Evolutionary conservation across 257 asterid species (phyloP), one percentile per base, ranked within the genome.

Genomic region (Prunella vulgaris): DNA sequence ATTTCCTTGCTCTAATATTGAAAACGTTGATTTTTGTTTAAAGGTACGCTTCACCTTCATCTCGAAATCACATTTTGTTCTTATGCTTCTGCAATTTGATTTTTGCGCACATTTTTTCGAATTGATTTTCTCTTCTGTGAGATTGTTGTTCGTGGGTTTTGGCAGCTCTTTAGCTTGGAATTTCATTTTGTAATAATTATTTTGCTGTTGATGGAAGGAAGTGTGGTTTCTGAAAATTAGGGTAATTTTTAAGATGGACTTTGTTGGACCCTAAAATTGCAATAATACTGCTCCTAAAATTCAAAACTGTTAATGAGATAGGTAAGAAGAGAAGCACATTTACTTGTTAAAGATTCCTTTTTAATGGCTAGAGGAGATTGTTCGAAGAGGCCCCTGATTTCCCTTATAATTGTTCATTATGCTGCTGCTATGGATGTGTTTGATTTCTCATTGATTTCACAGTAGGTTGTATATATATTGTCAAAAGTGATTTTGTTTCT

Each of bases 41-140:
- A 30, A 61, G 84, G 84, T 79, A 33, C 60, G 44, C 17, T 60
- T 27, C 57, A 2, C 40, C 57, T 1, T 28, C 9, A 53, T 38
- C 66, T 51, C 12, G 4, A 28, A 4, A 10, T 35, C 9, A 28
- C 28, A 17, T 57, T 14, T 48, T 15, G n/a, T 32, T 5, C 53
- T 37, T 1, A 4, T 56, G 27, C 51, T n/a, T 13, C n/a, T 63
- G 17, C 18, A 32, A 17, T 56, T 33, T 59, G 42, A 60, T 48
- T 64, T 63, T 51, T 30, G 38, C 68, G 15, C 5, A 17, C 20
- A 15, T 10, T 22, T 32, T 24, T 6, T 30, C n/a, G n/a, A 3
- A 28, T 42, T 62, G 17, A n/a, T 28, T 54, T 68, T 72, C 64
- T 30, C 64, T 68, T 20, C 58, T 15, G 28, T 15, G 75, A 32